These are phyloP conservation scores for Colletotrichum lentis DNA, from an alignment of 2,329 filamentous ascomycete genomes.

Conservation along the genomic window DNA sequence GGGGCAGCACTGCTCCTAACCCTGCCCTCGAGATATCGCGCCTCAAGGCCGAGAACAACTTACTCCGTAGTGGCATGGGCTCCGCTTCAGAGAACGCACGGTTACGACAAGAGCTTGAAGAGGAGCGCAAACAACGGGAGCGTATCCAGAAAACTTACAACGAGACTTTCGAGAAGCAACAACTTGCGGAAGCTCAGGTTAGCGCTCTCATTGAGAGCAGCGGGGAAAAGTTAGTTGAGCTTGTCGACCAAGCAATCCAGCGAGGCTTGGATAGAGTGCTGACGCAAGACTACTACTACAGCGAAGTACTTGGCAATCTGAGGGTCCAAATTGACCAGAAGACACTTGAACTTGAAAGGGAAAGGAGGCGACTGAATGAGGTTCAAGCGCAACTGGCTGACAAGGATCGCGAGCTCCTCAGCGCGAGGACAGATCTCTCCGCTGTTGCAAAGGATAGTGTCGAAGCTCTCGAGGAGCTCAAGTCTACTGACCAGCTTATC, in stretches of 20 bases:
- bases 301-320: conserved; percentile 61
- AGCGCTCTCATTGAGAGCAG: conserved; percentile 60
- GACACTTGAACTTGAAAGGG: conserved; percentile 52
- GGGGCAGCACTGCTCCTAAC: conserved; percentile 51
- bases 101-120: conserved; percentile 65
- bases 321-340: conserved; percentile 58
- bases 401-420: conserved; percentile 63
- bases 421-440: conserved; percentile 61
- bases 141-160: conserved; percentile 63
- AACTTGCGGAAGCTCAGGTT: conserved; percentile 65
- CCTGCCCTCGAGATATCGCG: conserved; percentile 64
- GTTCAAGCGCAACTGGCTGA: conserved; percentile 61
- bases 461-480: conserved; percentile 65
- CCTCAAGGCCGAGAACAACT: conserved; percentile 68
- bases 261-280: conserved; percentile 48
- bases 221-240: conserved; percentile 62
- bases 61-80: conserved; percentile 63
- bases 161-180: conserved; percentile 66
- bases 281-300: conserved; percentile 58
- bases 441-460: conserved; percentile 63
- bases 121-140: conserved; percentile 59
- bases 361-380: conserved; percentile 45
- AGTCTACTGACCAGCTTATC: conserved; percentile 66
- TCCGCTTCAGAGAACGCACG: conserved; percentile 63
- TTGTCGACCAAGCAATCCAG: conserved; percentile 38